phyloP scores from a whole-genome alignment of 805 yeast genomes.

The Cyberlindnera meyerae region DNA sequence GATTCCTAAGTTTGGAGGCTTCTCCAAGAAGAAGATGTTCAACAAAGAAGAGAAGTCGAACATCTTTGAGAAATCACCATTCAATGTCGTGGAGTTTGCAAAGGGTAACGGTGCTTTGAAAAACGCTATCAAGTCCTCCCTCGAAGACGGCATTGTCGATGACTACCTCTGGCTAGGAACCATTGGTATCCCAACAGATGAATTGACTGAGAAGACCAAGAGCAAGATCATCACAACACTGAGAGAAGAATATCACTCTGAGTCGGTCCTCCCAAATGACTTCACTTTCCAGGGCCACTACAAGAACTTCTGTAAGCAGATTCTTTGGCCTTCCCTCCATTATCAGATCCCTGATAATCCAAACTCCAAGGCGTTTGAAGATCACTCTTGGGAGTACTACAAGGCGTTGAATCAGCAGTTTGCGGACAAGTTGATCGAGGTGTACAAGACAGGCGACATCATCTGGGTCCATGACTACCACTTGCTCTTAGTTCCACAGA shows the following conservation, averaged over 20 bases:
- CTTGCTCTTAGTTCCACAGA: slow-evolving; percentile 74
- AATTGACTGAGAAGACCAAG: slow-evolving; percentile 54
- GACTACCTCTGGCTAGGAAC: slow-evolving; percentile 81
- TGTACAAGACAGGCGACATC: slow-evolving; percentile 68
- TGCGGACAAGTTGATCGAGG: slow-evolving; percentile 68
- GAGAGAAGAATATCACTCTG: slow-evolving; percentile 45
- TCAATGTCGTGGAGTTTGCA: slow-evolving; percentile 64
- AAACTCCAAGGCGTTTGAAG: slow-evolving; percentile 90
- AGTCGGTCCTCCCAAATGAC: slow-evolving; percentile 72
- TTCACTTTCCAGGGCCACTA: slow-evolving; percentile 85
- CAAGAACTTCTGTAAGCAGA: slow-evolving; percentile 86
- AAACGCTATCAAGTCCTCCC: slow-evolving; percentile 72
- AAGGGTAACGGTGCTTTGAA: slow-evolving; percentile 86
- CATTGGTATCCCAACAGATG: slow-evolving; percentile 85
- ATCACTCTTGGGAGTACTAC: slow-evolving; percentile 89
- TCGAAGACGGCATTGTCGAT: slow-evolving; percentile 29
- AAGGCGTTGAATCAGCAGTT: slow-evolving; percentile 66
- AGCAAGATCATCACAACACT: slow-evolving; percentile 47
- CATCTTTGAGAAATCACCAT: slow-evolving; percentile 50
- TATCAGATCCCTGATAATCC: slow-evolving; percentile 96
- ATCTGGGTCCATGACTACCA: slow-evolving; percentile 97
- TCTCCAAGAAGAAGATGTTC: slow-evolving; percentile 55
- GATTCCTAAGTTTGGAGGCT: slow-evolving; percentile 63
- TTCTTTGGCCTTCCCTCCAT: slow-evolving; percentile 91
- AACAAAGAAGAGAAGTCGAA: slow-evolving; percentile 36